Evolutionary conservation across 257 asterid genomes (phyloP), one percentile per base, ranked within the genome.

Genomic region (Orobanche coerulescens): DNA sequence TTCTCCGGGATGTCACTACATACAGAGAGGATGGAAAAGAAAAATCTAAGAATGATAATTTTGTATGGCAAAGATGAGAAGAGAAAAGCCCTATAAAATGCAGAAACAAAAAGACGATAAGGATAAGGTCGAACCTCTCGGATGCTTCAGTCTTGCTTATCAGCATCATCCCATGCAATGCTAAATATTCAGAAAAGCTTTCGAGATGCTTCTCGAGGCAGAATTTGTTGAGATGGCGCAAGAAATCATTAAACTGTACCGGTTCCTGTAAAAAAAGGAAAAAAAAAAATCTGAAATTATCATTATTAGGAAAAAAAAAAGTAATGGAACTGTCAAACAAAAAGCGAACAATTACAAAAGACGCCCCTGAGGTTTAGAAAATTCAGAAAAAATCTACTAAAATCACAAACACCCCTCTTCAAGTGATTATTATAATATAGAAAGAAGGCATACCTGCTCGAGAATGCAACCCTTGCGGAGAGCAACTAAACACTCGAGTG

Each of bases 381-480:
- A 26, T 1, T 26, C 5, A 26, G 3, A 26, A 26, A 26, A 26
- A 26, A 26, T 26, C 31, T 26, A 1, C 31, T 26, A 26, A 26
- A 2, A 26, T 26, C 5, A 26, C 31, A 26, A 26, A 26, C 2
- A 26, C 31, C 2, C 31, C 31, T 5, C 31, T 5, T 42, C 23
- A 0, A 14, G 11, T 11, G 13, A 40, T 8, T 40, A 11, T 40
- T 13, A 4, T 43, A 42, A 1, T 14, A 43, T 43, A 43, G 18
- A 49, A 23, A 20, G 65, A 34, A 52, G 51, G 67, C 20, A 23
- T 76, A 86, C 98, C 90, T 92, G 97, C 67, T 88, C 95, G 56
- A 75, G 63, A 60, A 88, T 81, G 88, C 97, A 92, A 50, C 95
- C 89, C 60, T 78, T 84, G 34, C 97, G 95, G 52, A 92, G 85